Conservation (phyloP, 148 eudicot genomes). For the Nepenthes gracilis region DNA sequence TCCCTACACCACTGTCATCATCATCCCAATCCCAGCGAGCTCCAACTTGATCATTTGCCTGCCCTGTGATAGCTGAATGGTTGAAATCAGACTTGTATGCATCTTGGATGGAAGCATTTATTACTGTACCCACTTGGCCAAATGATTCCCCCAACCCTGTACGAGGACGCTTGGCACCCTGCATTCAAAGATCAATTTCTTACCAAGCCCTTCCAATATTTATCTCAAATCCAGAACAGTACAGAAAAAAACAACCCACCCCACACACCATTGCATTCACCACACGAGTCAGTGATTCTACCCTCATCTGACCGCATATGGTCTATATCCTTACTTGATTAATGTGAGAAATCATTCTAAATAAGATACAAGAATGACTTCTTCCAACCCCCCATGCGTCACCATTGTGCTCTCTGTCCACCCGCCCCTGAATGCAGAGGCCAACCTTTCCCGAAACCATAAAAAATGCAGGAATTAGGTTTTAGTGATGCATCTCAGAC, state of each 20-base stretch:
- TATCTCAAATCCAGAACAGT: background rate
- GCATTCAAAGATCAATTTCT: constrained; percentile 18
- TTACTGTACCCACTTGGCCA: constrained; percentile 42
- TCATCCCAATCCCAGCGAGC: constrained; percentile 90
- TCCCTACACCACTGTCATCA: constrained; percentile 62
- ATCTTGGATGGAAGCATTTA: constrained; percentile 41
- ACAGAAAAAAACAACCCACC: background rate
- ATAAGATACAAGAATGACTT: no score
- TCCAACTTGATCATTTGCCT: constrained; percentile 49
- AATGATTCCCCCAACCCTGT: constrained; percentile 50
- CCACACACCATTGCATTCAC: no score
- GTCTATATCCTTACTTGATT: no score
- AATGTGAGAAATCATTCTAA: no score
- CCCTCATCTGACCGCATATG: no score
- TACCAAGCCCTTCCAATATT: background rate
- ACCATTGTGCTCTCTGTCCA: no score
- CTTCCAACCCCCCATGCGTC: no score
- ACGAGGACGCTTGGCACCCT: constrained; percentile 87
- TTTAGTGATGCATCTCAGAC: no score
- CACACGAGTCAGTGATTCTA: no score
- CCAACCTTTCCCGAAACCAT: no score
- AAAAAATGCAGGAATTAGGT: no score
- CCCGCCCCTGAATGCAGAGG: no score
- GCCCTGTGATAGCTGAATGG: constrained; percentile 39
- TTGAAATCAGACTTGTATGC: constrained; percentile 35